Conservation (phyloP, 106 monocot species). For the Narthecium ossifragum region DNA sequence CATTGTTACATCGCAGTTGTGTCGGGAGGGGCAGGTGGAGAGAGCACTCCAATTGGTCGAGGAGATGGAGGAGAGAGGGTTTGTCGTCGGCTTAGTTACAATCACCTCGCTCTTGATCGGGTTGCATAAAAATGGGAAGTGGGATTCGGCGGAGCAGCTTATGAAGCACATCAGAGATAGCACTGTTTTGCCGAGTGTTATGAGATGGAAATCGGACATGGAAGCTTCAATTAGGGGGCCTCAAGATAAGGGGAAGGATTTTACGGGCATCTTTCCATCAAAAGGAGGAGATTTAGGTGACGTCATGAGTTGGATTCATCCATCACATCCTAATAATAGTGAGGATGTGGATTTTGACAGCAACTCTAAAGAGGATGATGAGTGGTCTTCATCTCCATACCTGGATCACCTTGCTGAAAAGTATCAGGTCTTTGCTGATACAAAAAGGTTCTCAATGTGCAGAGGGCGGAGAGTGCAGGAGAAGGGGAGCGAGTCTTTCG, state of each 20-base stretch:
- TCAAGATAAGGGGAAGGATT: constrained; percentile 67
- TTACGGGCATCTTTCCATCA: constrained; percentile 53
- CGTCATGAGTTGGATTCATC: constrained; percentile 35
- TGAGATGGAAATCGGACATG: constrained; percentile 69
- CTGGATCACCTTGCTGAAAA: constrained; percentile 59
- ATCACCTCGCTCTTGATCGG: constrained; percentile 64
- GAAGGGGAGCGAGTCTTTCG: constrained; percentile 50
- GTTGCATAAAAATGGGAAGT: constrained; percentile 49
- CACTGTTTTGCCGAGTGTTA: constrained; percentile 39
- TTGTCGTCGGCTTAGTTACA: constrained; percentile 78
- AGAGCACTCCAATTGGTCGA: constrained; percentile 67
- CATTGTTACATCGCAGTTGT: constrained; percentile 62
- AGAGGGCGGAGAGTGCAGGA: constrained; percentile 65
- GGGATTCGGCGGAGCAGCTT: constrained; percentile 58
- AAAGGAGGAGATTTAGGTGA: constrained; percentile 41
- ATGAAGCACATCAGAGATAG: constrained; percentile 63
- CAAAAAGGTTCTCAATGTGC: constrained; percentile 21
- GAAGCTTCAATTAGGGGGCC: constrained; percentile 44
- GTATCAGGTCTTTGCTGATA: constrained; percentile 17
- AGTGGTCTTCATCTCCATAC: constrained; percentile 82
- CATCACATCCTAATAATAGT: neutral
- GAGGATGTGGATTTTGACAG: neutral
- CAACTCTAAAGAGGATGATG: constrained; percentile 43
- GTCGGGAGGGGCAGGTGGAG: constrained; percentile 52
- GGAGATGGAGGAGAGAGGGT: constrained; percentile 90